These are phyloP conservation scores for Phytophthora citrophthora DNA, from an alignment of 352 stramenopile species.

Conservation along the genomic window DNA sequence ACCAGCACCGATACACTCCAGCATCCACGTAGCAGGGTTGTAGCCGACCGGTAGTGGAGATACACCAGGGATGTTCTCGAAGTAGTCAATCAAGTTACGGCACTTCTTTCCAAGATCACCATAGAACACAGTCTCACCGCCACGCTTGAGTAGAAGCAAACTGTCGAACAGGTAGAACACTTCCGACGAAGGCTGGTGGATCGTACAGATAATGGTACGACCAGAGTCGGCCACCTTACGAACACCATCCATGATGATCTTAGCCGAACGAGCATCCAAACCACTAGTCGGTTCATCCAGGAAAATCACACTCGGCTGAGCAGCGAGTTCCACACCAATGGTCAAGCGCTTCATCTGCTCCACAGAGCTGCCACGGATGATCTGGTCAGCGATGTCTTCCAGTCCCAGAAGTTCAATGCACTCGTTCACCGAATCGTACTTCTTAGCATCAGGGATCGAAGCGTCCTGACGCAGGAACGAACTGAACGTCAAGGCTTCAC, in stretches of 20 bases:
- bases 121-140: slow-evolving; percentile 44
- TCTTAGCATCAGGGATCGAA: not conserved
- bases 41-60: slow-evolving; percentile 42
- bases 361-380: slow-evolving; percentile 24
- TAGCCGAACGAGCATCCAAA: no score
- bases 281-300: no score
- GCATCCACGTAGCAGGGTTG: slow-evolving; percentile 39
- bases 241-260: no score
- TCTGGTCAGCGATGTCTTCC: slow-evolving; percentile 37
- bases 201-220: no score
- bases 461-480: slow-evolving; percentile 11
- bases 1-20: slow-evolving; percentile 54
- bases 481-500: slow-evolving; percentile 20
- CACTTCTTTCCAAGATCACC: slow-evolving; percentile 40
- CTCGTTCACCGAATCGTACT: slow-evolving; percentile 7
- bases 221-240: no score
- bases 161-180: no score
- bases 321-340: not conserved
- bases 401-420: not conserved
- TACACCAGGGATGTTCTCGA: slow-evolving; percentile 30
- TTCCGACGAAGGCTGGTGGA: no score
- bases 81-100: slow-evolving; percentile 45
- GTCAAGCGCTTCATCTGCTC: slow-evolving; percentile 10
- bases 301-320: slow-evolving; percentile 4
- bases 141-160: slow-evolving; percentile 36